Evolutionary conservation across 768 basidiomycete species (phyloP).

Genomic region (Macrocybe gigantea): DNA sequence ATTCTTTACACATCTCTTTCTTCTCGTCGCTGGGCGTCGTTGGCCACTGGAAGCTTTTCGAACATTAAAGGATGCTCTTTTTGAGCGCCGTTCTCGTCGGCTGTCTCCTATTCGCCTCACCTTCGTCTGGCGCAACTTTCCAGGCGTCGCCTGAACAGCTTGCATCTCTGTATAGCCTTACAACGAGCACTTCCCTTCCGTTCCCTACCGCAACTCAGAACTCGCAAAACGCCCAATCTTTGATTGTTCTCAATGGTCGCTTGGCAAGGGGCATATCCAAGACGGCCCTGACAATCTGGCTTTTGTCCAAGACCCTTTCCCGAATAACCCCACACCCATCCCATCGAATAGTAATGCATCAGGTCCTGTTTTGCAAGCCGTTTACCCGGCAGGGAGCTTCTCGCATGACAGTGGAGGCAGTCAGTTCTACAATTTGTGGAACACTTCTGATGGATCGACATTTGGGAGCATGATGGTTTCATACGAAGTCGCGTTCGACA

Average conservation of each 20-base stretch:
- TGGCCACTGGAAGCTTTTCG: no score
- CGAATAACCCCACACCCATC: slow-evolving; percentile 33
- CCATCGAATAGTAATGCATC: slow-evolving; percentile 19
- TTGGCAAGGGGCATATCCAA: slow-evolving; percentile 56
- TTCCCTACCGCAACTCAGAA: slow-evolving; percentile 59
- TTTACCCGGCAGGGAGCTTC: slow-evolving; percentile 58
- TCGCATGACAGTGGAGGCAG: slow-evolving; percentile 56
- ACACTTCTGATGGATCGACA: slow-evolving; percentile 45
- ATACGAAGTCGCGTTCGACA: slow-evolving; percentile 72
- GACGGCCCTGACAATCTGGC: slow-evolving; percentile 48
- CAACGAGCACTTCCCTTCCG: slow-evolving; percentile 56
- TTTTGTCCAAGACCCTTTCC: slow-evolving; percentile 68
- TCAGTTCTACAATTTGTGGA: slow-evolving; percentile 68
- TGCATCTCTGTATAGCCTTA: slow-evolving; percentile 47
- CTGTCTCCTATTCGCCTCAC: slow-evolving; percentile 13
- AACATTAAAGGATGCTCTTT: background rate
- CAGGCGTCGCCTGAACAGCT: slow-evolving; percentile 28
- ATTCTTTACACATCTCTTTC: background rate
- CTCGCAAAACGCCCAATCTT: slow-evolving; percentile 40
- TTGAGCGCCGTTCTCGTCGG: slow-evolving; percentile 3
- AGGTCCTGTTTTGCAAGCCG: slow-evolving; percentile 51
- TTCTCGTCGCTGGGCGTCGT: background rate
- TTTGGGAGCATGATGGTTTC: slow-evolving; percentile 67
- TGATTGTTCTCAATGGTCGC: slow-evolving; percentile 55
- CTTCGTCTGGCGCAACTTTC: slow-evolving; percentile 16